Base-by-base conservation (phyloP, 2,329 filamentous ascomycete genomes). In the Calonectria crousiana region DNA sequence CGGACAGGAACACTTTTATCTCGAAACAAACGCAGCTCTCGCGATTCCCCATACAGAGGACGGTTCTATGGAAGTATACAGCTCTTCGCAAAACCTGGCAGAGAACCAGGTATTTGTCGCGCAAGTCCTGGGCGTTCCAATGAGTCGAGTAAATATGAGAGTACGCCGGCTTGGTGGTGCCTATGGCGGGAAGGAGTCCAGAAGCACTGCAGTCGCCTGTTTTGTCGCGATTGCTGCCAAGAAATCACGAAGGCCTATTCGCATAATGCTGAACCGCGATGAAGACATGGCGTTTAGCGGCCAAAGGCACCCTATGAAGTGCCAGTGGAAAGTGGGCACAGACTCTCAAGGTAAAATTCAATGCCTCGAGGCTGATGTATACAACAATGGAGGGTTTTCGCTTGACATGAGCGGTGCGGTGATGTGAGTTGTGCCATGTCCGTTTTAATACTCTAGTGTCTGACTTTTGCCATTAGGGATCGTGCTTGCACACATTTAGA, bases 1-100 rank as follows among this genome's bases (percentile, higher is more conserved):
- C 69, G 95, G 95, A 0, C 95, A 98, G 81, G 95, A 98, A 83
- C 95, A 98, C 82, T 98, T 98, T 82, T 98, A 98, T 79, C 89
- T 98, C 6, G 95, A 98, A 84, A 98, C 95, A 0, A 92, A 97
- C 75, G 95, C 95, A 6, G 93, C 92, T 72, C 85, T 97, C 9
- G 94, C 90, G 0, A 92, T 98, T 68, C 95, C 95, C 0, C 96
- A 97, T 82, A 92, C 91, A 0, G 95, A 98, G 83, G 94, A 97
- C 83, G 95, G 95, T 0, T 95, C 96, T 83, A 96, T 98, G 90
- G 95, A 98, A 80, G 90, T 98, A 23, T 97, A 92, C 87, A 92
- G 93, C 74, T 93, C 94, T 77, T 97, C 95, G 0, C 95, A 98
- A 82, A 98, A 98, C 81, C 93, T 95, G 1, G 93, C 93, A 5